A percentile compares a stretch with the other conserved stretches of the same genome.
These are phyloP conservation scores for Ceratocystis cacaofunesta DNA, from an alignment of 2,329 filamentous ascomycete genomes.

Conservation along the genomic window DNA sequence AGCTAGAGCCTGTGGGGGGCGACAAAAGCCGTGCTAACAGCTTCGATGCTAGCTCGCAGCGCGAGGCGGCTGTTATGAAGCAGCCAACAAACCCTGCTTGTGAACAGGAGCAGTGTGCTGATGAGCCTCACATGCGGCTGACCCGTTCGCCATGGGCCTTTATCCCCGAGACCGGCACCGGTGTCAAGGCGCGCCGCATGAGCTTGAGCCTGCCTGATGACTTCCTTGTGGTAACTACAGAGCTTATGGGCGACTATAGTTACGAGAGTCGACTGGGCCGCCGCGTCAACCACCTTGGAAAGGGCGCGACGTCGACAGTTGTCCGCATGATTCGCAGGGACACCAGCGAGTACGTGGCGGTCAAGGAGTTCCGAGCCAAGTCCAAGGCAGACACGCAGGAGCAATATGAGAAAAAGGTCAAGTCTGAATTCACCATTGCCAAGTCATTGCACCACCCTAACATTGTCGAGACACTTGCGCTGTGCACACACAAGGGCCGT, in stretches of 20 bases:
- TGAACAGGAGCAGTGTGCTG: constrained; percentile 5
- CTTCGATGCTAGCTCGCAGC: constrained; percentile 28
- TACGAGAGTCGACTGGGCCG: constrained; percentile 56
- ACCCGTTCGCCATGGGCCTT: constrained; percentile 42
- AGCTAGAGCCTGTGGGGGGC: constrained; percentile 17
- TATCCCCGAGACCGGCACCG: constrained; percentile 54
- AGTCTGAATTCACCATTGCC: constrained; percentile 77
- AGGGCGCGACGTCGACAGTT: constrained; percentile 70
- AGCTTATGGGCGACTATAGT: constrained; percentile 55
- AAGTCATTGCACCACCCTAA: constrained; percentile 78
- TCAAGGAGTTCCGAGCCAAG: constrained; percentile 74
- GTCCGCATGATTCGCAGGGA: constrained; percentile 64
- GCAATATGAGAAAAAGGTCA: constrained; percentile 79
- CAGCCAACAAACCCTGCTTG: background rate
- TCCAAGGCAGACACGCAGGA: constrained; percentile 51
- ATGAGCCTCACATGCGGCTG: constrained; percentile 18
- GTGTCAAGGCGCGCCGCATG: constrained; percentile 63
- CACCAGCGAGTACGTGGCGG: constrained; percentile 55
- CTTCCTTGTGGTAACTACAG: constrained; percentile 54
- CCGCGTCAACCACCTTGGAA: constrained; percentile 61
- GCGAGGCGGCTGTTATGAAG: background rate
- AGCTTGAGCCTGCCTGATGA: constrained; percentile 61
- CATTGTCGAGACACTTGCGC: constrained; percentile 63
- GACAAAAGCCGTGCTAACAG: constrained; percentile 32
- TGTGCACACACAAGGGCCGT: constrained; percentile 58